phyloP scores from a whole-genome alignment of 2,329 filamentous ascomycete genomes.

The Apiospora marii region DNA sequence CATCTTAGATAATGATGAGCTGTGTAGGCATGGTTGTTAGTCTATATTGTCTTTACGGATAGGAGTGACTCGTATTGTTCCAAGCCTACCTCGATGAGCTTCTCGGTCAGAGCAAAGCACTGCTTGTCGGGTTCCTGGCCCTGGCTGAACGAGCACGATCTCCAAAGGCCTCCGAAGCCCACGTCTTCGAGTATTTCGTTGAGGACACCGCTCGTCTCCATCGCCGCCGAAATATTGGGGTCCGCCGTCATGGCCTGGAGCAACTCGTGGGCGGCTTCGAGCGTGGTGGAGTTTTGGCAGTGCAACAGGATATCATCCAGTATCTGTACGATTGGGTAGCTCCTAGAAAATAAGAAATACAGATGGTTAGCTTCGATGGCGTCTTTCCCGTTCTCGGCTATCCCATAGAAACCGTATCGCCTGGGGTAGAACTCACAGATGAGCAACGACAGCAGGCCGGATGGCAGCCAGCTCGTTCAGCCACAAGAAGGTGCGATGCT shows the following conservation, averaged over 20 bases:
- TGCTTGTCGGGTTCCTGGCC: conserved; percentile 58
- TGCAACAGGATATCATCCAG: conserved; percentile 69
- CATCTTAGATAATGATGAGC: conserved; percentile 30
- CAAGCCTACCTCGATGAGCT: conserved; percentile 65
- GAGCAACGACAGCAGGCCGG: conserved; percentile 63
- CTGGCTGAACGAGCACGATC: conserved; percentile 59
- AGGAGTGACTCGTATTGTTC: neutral
- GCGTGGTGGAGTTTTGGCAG: conserved; percentile 66
- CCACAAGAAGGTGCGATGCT: conserved; percentile 66
- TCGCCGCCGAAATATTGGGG: conserved; percentile 56
- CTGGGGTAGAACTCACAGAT: conserved; percentile 57
- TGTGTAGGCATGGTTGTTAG: conserved; percentile 6
- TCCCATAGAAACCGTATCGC: neutral
- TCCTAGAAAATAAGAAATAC: conserved; percentile 47
- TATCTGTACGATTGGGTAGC: conserved; percentile 62
- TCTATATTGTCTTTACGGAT: neutral
- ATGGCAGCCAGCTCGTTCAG: conserved; percentile 63
- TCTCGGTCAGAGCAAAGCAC: conserved; percentile 64
- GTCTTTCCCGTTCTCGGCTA: neutral
- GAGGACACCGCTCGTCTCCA: conserved; percentile 57
- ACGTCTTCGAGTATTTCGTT: conserved; percentile 64
- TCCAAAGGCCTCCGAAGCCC: conserved; percentile 71
- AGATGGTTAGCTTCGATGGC: neutral
- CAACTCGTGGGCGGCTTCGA: conserved; percentile 67
- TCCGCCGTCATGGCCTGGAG: conserved; percentile 66